phyloP scores from a whole-genome alignment of 2,329 filamentous ascomycete species.

The Neopestalotiopsis rosae region DNA sequence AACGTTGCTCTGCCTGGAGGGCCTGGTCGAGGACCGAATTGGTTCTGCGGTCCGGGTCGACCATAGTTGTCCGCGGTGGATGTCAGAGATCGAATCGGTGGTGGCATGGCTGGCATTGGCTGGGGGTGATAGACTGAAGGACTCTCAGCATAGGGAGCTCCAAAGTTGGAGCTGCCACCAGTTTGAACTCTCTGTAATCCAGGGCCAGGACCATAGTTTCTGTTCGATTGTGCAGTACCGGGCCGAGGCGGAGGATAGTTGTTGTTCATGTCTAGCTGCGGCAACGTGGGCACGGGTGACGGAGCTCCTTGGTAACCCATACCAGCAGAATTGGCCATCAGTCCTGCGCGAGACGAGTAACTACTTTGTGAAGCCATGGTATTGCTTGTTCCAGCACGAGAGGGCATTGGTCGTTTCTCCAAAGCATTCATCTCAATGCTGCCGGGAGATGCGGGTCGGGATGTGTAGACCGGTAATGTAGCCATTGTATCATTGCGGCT shows the following conservation, averaged over 20 bases:
- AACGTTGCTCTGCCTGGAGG: slow-evolving; percentile 27
- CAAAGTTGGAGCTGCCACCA: slow-evolving; percentile 25
- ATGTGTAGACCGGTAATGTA: slow-evolving; percentile 68
- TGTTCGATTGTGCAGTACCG: slow-evolving; percentile 42
- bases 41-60: slow-evolving; percentile 30
- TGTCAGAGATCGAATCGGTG: slow-evolving; percentile 38
- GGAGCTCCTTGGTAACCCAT: slow-evolving; percentile 59
- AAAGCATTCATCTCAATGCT: slow-evolving; percentile 57
- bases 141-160: slow-evolving; percentile 27
- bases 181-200: slow-evolving; percentile 30
- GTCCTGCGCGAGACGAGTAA: slow-evolving; percentile 68
- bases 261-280: slow-evolving; percentile 35
- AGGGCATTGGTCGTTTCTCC: slow-evolving; percentile 54
- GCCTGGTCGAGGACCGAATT: slow-evolving; percentile 27
- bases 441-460: slow-evolving; percentile 60
- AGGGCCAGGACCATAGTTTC: slow-evolving; percentile 35
- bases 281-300: slow-evolving; percentile 43
- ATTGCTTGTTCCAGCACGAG: slow-evolving; percentile 44
- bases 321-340: slow-evolving; percentile 63
- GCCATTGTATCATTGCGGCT: slow-evolving; percentile 64
- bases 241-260: slow-evolving; percentile 39
- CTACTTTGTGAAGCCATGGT: slow-evolving; percentile 65
- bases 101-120: slow-evolving; percentile 37
- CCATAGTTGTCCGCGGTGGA: slow-evolving; percentile 37
- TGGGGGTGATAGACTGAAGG: slow-evolving; percentile 32